phyloP scores from a whole-genome alignment of 345 rosid genomes.

The Psidium guajava region DNA sequence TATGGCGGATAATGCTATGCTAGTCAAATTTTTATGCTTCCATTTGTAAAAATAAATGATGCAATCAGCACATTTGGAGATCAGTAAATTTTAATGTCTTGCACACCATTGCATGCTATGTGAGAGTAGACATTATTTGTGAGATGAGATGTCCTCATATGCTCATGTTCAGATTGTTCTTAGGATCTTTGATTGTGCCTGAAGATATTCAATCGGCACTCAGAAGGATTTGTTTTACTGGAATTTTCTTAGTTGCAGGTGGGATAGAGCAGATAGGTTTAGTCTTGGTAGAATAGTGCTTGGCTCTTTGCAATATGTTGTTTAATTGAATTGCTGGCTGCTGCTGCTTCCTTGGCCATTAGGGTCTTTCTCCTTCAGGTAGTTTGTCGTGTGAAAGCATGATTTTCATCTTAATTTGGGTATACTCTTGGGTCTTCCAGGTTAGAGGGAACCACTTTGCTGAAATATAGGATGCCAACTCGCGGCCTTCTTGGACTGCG shows the following conservation, averaged over 20 bases:
- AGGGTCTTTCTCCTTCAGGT: not conserved
- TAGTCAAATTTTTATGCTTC: not conserved
- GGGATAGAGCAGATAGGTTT: not conserved
- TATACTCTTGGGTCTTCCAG: slow-evolving; percentile 12
- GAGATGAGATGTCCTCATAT: not conserved
- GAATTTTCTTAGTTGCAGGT: not conserved
- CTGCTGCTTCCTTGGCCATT: not conserved
- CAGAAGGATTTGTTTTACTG: not conserved
- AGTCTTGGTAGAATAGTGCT: not conserved
- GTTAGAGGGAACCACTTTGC: slow-evolving; percentile 75
- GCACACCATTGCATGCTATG: not conserved
- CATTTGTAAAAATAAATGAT: not conserved
- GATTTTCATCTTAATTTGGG: not conserved
- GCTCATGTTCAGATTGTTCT: not conserved
- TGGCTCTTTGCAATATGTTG: not conserved
- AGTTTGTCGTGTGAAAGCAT: not conserved
- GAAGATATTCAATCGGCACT: not conserved
- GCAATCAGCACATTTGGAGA: not conserved
- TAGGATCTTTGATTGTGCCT: not conserved
- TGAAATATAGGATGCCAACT: slow-evolving; percentile 83
- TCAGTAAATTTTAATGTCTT: not conserved
- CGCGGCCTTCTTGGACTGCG: slow-evolving; percentile 98
- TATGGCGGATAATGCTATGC: not conserved
- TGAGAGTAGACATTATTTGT: not conserved
- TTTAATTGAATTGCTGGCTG: not conserved